A percentile compares a stretch with the other conserved stretches of the same genome.
phyloP scores from a whole-genome alignment of 352 stramenopile genomes.

The Aphanomyces cochlioides region DNA sequence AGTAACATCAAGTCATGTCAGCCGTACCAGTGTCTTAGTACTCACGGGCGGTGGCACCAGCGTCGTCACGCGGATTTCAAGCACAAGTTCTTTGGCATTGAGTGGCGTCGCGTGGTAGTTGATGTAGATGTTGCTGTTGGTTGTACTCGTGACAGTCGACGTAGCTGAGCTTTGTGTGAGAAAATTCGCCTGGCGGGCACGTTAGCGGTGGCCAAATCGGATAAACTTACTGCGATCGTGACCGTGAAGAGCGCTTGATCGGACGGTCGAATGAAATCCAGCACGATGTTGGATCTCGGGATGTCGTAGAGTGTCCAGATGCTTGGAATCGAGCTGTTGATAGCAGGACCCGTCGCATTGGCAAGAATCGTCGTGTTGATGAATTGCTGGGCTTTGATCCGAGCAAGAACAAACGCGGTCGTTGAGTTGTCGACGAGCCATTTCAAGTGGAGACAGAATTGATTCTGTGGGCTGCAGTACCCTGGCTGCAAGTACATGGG shows the following conservation, averaged over 20 bases:
- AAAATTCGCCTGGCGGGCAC: neutral
- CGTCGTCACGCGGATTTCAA: neutral
- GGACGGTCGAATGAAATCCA: slow-evolving; percentile 16
- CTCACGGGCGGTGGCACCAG: neutral
- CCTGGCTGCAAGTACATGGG: slow-evolving; percentile 6
- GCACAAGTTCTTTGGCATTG: slow-evolving; percentile 15
- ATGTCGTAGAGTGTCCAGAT: slow-evolving; percentile 25
- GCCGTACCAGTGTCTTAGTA: neutral
- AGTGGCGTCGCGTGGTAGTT: neutral
- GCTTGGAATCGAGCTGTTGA: neutral
- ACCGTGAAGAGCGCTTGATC: slow-evolving; percentile 1
- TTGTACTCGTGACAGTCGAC: slow-evolving; percentile 25
- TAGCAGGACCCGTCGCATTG: neutral
- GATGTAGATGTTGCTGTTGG: slow-evolving; percentile 4
- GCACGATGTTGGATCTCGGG: neutral
- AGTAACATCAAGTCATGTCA: neutral
- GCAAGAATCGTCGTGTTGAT: neutral
- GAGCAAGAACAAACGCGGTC: neutral
- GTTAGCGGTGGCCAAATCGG: too few relatives aligned
- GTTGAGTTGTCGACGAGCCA: slow-evolving; percentile 2
- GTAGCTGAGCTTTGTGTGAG: slow-evolving; percentile 17
- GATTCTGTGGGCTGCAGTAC: neutral
- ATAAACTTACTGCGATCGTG: neutral
- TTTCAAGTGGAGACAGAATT: slow-evolving; percentile 17
- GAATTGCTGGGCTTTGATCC: slow-evolving; percentile 9